Evolutionary conservation across 2,329 filamentous ascomycete genomes (phyloP).

Genomic region (Biscogniauxia sp.): DNA sequence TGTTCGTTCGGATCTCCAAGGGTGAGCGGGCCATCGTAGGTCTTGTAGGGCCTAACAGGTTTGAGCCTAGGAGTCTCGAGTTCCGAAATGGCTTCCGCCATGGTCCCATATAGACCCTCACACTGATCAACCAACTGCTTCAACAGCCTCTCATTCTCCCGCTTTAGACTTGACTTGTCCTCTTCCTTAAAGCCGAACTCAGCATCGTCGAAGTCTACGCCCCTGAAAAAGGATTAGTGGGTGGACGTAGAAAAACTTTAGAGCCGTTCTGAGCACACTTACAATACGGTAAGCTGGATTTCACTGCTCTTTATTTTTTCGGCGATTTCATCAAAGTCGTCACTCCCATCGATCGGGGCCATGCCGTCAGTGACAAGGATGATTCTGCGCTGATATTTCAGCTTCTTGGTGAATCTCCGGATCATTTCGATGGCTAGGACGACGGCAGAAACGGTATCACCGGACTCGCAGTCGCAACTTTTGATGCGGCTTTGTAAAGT

Average conservation of each 20-base stretch:
- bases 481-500: conserved; percentile 61
- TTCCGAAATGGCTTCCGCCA: conserved; percentile 80
- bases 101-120: conserved; percentile 74
- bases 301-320: conserved; percentile 70
- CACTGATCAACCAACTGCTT: conserved; percentile 65
- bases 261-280: conserved; percentile 31
- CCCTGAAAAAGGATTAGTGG: conserved; percentile 47
- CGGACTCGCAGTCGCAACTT: conserved; percentile 64
- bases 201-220: conserved; percentile 88
- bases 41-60: conserved; percentile 68
- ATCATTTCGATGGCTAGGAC: conserved; percentile 89
- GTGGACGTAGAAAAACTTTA: background rate
- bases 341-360: conserved; percentile 64
- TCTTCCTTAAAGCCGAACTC: conserved; percentile 93
- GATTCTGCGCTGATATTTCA: conserved; percentile 79
- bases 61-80: conserved; percentile 77
- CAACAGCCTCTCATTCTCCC: conserved; percentile 70
- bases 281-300: conserved; percentile 80
- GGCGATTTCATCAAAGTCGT: conserved; percentile 68
- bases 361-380: conserved; percentile 82
- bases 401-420: conserved; percentile 69
- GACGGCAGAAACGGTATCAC: conserved; percentile 85
- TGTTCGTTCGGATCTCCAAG: conserved; percentile 76
- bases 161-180: conserved; percentile 71
- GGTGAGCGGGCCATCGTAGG: conserved; percentile 75